These are phyloP conservation scores for Podospora tetraspora DNA, from an alignment of 495 filamentous ascomycete genomes.

Conservation along the genomic window DNA sequence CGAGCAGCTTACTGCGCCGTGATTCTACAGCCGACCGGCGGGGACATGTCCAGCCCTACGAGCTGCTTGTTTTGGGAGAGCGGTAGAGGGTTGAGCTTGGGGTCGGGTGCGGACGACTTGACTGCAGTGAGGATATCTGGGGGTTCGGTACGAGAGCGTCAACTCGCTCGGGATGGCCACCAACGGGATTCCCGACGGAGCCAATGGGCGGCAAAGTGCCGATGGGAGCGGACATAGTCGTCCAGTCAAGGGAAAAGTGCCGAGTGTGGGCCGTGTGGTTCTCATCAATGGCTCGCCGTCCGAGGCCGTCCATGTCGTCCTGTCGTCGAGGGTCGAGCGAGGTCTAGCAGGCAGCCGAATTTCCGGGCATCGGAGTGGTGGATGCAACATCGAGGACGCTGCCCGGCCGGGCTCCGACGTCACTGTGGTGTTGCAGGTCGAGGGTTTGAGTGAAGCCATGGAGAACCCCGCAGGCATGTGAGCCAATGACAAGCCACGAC, in stretches of 20 bases:
- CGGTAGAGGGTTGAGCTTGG: neutral
- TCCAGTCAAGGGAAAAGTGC: neutral
- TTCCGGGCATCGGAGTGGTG: neutral
- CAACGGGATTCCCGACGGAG: no score
- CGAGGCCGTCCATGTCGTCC: neutral
- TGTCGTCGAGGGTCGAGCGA: neutral
- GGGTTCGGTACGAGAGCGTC: no score
- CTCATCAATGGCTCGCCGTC: neutral
- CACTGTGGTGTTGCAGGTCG: neutral
- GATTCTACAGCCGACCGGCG: neutral
- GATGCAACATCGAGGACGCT: neutral
- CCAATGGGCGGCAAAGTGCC: no score
- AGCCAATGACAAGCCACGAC: neutral
- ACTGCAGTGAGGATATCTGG: no score
- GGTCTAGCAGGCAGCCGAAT: neutral
- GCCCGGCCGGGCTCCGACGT: neutral
- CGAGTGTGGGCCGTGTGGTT: neutral
- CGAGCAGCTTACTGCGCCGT: conserved; percentile 1
- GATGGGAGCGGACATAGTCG: no score
- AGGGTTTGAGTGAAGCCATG: neutral
- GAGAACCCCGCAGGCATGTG: neutral
- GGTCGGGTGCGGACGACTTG: no score
- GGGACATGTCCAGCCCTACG: conserved; percentile 20
- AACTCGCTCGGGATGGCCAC: no score
- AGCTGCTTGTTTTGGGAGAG: conserved; percentile 11